Evolutionary conservation across 2,329 filamentous ascomycete species (phyloP), one percentile per base, ranked within the genome.

Genomic region (Meredithiella fracta): DNA sequence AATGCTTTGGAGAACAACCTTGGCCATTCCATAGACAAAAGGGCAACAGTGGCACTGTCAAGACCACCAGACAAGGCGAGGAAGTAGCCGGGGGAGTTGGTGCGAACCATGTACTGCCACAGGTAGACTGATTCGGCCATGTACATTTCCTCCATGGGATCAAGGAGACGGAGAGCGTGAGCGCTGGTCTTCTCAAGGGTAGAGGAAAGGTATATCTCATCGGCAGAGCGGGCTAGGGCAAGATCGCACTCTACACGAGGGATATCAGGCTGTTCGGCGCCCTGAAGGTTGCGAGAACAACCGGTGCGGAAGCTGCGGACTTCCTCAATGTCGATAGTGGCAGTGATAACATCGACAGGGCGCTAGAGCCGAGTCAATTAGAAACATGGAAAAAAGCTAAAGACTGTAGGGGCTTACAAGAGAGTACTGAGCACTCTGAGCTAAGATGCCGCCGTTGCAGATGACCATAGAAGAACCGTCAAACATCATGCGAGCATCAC

Each of bases 271-370:
- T 66, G 38, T 67, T 65, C 58, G 57, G 77, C 72, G 6, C 79
- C 76, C 63, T 86, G 83, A 22, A 79, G 63, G 5, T 76, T 75
- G 55, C 80, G 72, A 11, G 76, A 77, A 7, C 75, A 72, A 0
- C 72, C 69, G n/a, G 69, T 76, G 0, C 84, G 71, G 62, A 73
- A 81, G 1, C 74, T 70, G 31, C 83, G 71, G 4, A 91, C 83
- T 60, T 86, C 80, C 62, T 91, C 86, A 1, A 86, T 69, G 61
- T 85, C 81, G 5, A 85, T 72, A 0, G 80, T 85, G 2, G 82
- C 82, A 3, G 74, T 77, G 17, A 82, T 67, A 3, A 85, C 79
- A 62, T 85, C 81, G 4, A 85, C 80, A 23, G 73, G 72, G 15
- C 79, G 80, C 57, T 58, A 37, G 20, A n/a, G 2, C 5, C 7